Percentiles rank a stretch among this genome's conserved stretches.
Evolutionary conservation across 768 basidiomycete species (phyloP).

Genomic region (Kwoniella europaea): DNA sequence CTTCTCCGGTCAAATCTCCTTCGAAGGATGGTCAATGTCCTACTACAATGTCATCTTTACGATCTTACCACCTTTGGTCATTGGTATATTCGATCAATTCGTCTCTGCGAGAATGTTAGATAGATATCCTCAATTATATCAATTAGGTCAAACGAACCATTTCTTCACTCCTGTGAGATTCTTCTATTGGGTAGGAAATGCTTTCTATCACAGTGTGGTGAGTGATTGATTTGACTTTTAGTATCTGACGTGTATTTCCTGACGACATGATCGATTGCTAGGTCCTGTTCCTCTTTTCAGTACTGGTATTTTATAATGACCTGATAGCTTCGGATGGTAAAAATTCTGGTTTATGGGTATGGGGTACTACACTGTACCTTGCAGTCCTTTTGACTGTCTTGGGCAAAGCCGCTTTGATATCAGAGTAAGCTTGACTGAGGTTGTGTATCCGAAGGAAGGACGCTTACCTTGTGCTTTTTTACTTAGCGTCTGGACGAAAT

Average conservation of each 20-base stretch:
- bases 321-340: conserved; percentile 77
- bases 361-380: conserved; percentile 96
- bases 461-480: background rate
- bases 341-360: conserved; percentile 96
- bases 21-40: conserved; percentile 98
- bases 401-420: conserved; percentile 94
- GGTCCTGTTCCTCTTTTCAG: conserved; percentile 85
- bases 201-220: conserved; percentile 59
- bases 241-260: too few relatives aligned
- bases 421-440: conserved; percentile 72
- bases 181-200: conserved; percentile 59
- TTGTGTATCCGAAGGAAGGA: background rate
- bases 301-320: conserved; percentile 92
- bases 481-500: conserved; percentile 97
- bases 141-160: conserved; percentile 87
- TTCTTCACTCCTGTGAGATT: conserved; percentile 64
- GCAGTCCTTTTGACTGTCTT: conserved; percentile 91
- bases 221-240: conserved; percentile 15
- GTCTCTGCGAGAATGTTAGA: conserved; percentile 96
- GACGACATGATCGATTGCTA: conserved; percentile 52
- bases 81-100: conserved; percentile 98
- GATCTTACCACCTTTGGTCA: conserved; percentile 91
- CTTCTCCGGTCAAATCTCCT: conserved; percentile 97
- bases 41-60: conserved; percentile 97
- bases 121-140: conserved; percentile 94